Percentiles rank a stretch among this genome's conserved stretches.
These are phyloP conservation scores for Lyophyllum atratum DNA, from an alignment of 768 basidiomycete species.

Conservation along the genomic window DNA sequence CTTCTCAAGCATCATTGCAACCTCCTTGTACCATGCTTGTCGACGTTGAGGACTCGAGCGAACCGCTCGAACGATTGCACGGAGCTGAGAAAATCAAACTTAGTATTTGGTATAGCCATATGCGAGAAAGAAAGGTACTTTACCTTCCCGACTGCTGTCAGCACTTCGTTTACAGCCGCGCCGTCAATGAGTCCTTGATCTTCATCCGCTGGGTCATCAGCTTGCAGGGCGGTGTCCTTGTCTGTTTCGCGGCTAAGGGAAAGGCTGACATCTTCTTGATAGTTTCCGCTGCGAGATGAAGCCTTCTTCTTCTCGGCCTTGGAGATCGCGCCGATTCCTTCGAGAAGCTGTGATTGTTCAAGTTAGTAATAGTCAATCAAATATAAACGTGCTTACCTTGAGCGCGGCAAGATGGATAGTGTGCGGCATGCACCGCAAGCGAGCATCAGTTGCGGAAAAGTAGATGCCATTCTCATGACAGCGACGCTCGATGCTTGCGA, in stretches of 20 bases:
- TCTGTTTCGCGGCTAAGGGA: neutral
- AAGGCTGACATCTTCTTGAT: slow-evolving; percentile 21
- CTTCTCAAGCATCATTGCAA: neutral
- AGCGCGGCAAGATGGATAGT: slow-evolving; percentile 38
- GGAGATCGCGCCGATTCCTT: slow-evolving; percentile 29
- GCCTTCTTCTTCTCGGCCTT: slow-evolving; percentile 20
- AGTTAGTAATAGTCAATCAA: neutral
- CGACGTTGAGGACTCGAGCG: slow-evolving; percentile 24
- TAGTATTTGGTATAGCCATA: neutral
- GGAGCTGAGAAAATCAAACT: slow-evolving; percentile 18
- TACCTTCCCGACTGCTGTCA: slow-evolving; percentile 6
- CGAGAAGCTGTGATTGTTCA: slow-evolving; percentile 26
- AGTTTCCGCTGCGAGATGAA: slow-evolving; percentile 12
- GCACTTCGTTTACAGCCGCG: neutral
- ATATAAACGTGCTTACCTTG: slow-evolving; percentile 18
- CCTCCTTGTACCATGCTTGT: slow-evolving; percentile 18
- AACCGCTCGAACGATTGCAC: slow-evolving; percentile 24
- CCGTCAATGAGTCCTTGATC: neutral
- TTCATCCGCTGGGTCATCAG: neutral
- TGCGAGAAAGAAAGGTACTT: neutral
- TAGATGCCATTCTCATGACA: slow-evolving; percentile 17
- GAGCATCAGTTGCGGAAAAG: slow-evolving; percentile 24
- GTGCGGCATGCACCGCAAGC: slow-evolving; percentile 39
- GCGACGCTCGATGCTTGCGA: slow-evolving; percentile 18
- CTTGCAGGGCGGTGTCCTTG: neutral